Evolutionary conservation across 495 filamentous ascomycete species (phyloP), one percentile per base, ranked within the genome.

Genomic region (Recurvomyces mirabilis): DNA sequence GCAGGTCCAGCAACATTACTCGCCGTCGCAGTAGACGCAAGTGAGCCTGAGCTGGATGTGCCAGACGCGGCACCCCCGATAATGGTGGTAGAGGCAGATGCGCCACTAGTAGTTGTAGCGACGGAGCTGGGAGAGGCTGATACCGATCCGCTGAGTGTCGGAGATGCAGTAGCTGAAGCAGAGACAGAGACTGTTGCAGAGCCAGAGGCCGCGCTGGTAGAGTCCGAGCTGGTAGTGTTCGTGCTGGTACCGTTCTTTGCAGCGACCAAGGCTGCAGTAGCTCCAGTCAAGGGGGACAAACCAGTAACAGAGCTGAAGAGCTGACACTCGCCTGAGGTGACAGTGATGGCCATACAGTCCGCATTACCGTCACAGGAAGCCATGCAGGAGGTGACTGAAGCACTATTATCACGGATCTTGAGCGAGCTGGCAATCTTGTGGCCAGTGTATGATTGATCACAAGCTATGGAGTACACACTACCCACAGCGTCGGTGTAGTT

Each of bases 321-420:
- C 34, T 37, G 34, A 13, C 34, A 37, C 34, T 37, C 34, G 17
- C 17, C 19, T 20, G 34, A 37, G 34, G 34, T 37, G 3, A 37
- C 11, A 21, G 34, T 37, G 9, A 37, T 37, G 15, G 34, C 34
- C 2, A 37, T 20, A 18, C 34, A 37, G 17, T 37, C 34, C 5
- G 14, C 15, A 15, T 18, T 5, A 13, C 5, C 34, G 13, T 37
- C 19, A 20, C 34, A 37, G 14, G 22, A 11, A 9, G 34, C 34
- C 34, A 37, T 20, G 14, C 34, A 37, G 22, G 34, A 37, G 34
- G 14, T 20, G 13, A 37, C 34, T 9, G 34, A 20, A 9, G 34
- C 34, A 9, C 17, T 20, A n/a, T n/a, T n/a, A 3, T 37, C 34
- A 6, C 34, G 34, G 17, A 20, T 37, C 34, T 37, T 37, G 14